Percentiles rank a stretch among this genome's conserved stretches.
Conservation (phyloP, 768 basidiomycete species). For the Trametes cubensis region DNA sequence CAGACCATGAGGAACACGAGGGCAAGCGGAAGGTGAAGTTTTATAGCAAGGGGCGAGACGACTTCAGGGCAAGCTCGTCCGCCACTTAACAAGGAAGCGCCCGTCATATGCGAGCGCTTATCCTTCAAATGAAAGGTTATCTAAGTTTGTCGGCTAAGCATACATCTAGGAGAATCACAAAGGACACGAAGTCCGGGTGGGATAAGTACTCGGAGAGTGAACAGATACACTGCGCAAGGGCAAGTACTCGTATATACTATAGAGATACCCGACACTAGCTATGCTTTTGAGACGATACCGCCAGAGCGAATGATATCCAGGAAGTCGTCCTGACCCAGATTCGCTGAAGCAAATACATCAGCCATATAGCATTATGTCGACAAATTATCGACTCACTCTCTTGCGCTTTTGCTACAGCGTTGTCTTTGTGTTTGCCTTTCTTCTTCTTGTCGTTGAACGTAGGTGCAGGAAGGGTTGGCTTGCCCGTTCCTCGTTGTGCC, state of each 20-base stretch:
- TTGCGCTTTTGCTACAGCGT: conserved; percentile 55
- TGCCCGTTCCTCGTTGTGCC: conserved; percentile 68
- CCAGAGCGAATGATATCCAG: conserved; percentile 84
- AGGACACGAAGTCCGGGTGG: no score
- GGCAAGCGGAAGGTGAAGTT: conserved; percentile 31
- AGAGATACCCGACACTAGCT: conserved; percentile 7
- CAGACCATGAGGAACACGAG: conserved; percentile 34
- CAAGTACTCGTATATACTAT: no score
- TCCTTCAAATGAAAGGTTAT: background rate
- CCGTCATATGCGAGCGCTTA: background rate
- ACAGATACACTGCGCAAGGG: no score
- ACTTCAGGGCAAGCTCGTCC: conserved; percentile 44
- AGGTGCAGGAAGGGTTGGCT: conserved; percentile 72
- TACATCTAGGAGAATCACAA: no score
- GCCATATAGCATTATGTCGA: conserved; percentile 4
- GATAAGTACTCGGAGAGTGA: no score
- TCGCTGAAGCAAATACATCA: conserved; percentile 40
- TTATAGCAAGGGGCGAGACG: conserved; percentile 33
- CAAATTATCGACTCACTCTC: conserved; percentile 49
- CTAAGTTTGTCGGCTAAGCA: no score
- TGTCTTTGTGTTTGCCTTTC: conserved; percentile 53
- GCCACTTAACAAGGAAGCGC: background rate
- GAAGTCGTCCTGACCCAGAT: conserved; percentile 72
- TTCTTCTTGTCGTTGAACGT: conserved; percentile 51
- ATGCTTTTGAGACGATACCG: conserved; percentile 74